Evolutionary conservation across 2,329 filamentous ascomycete species (phyloP).

Genomic region (Pestalotiopsis sp.): DNA sequence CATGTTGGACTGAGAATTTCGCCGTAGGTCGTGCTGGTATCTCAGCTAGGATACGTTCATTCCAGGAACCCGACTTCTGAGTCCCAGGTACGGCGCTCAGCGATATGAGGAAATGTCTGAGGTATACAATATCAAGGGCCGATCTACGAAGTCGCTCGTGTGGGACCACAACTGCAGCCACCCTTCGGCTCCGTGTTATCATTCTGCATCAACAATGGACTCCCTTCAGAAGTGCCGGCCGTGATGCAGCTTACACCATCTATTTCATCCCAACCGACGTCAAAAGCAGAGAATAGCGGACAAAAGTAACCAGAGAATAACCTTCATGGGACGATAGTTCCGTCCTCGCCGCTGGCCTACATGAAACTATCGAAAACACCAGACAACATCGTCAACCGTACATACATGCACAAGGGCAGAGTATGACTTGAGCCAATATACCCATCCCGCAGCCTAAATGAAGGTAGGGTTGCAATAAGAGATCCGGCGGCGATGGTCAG

Average conservation of each 20-base stretch:
- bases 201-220: neutral
- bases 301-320: neutral
- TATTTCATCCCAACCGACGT: neutral
- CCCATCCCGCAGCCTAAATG: neutral
- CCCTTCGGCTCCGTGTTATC: too few relatives aligned
- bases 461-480: neutral
- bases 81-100: too few relatives aligned
- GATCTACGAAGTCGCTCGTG: too few relatives aligned
- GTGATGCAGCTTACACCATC: neutral
- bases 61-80: too few relatives aligned
- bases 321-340: neutral
- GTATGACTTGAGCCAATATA: neutral
- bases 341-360: neutral
- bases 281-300: neutral
- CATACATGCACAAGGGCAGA: neutral
- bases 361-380: conserved; percentile 7
- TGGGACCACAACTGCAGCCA: too few relatives aligned
- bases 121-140: too few relatives aligned
- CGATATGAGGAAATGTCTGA: too few relatives aligned
- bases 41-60: too few relatives aligned
- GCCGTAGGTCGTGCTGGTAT: too few relatives aligned
- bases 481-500: neutral
- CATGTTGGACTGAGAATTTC: neutral
- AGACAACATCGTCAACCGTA: neutral
- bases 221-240: neutral